Base-by-base conservation (phyloP, 208 protist genomes). In the Trypanosoma mega region DNA sequence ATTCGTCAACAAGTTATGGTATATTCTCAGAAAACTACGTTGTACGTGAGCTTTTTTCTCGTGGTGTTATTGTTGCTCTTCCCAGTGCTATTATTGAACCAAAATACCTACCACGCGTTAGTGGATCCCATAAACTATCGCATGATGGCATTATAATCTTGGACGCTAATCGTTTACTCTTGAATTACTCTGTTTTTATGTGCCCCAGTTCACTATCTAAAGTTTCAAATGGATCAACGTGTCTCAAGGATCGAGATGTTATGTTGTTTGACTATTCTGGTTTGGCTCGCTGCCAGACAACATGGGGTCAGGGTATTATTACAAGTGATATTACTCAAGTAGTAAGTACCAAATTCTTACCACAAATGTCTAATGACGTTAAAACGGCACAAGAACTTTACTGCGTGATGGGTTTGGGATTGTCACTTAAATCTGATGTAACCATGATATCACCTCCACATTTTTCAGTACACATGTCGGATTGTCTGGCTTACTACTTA, bases 71-170 rank as follows among this genome's bases (percentile, higher is more conserved):
- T 37, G 33, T 57, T 47, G 46, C 58, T 45, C 48, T 71, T 54
- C 64, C 64, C 21, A 71, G 33, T n/a, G 46, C 44, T 26, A 71
- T 71, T 57, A 63, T 56, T 41, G 64, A 71, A 53, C 64, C 55
- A 5, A 71, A 71, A 20, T 71, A 71, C 44, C 51, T 71, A 26
- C 64, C 64, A 21, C 64, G 54, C 60, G 20, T 56, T 5, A 31
- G 43, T 39, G 47, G 48, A n/a, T 34, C 64, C 33, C 20, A 48
- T 18, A 14, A 30, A 34, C 11, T 45, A 24, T 29, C 47, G 7
- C 55, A 50, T 49, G 56, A 53, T 57, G 64, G 64, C 18, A 39
- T 71, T 34, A 56, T 71, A 18, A 23, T 59, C 9, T 50, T 71
- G 50, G 56, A 71, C 30, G 18, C 47, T 18, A 56, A 37, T 9